Base-by-base conservation (phyloP, 177 flowering plant genomes). In the Vitis hybrid region DNA sequence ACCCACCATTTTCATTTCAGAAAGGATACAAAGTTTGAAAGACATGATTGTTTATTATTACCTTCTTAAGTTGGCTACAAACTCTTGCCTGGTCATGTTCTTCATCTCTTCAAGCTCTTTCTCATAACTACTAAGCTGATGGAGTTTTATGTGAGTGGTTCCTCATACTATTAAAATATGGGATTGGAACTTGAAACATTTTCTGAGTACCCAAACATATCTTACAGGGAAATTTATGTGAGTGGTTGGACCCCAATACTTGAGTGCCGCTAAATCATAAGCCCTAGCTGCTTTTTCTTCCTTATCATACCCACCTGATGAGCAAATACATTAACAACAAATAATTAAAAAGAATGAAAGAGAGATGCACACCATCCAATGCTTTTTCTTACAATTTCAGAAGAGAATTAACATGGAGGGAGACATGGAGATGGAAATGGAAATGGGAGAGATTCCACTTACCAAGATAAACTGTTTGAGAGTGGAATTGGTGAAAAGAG, bases 281-380 rank as follows among this genome's bases (percentile, higher is more conserved):
- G 98, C 96, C 60, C 84, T 84, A 1, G 98, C 98, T 74, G 98
- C 98, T 68, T 91, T 94, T 50, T 94, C 98, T 77, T 94, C 98
- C 68, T 84, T 88, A 62, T 92, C 98, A 83, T 94, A 94, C 14
- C 98, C 98, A 69, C 98, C 98, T 94, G 71, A 76, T 62, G 10
- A 69, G 69, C 54, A 69, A 54, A 51, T 19, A 39, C 45, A 39
- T 39, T 39, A 39, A 39, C 1, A 39, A 5, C 45, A 39, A 39
- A 39, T 32, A 11, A 11, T 32, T 51, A 68, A 62, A 64, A 64
- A 60, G 60, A 39, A 52, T 15, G 26, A 64, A 10, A 51, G 11
- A 62, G 5, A 13, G 14, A 58, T 13, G 69, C 76, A 74, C 72
- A 71, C 19, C 13, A 62, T 52, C 72, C 69, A 65, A 77, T 51